Evolutionary conservation across 163 green algal species (phyloP), one percentile per base, ranked within the genome.

Genomic region (Scenedesmus sp.): DNA sequence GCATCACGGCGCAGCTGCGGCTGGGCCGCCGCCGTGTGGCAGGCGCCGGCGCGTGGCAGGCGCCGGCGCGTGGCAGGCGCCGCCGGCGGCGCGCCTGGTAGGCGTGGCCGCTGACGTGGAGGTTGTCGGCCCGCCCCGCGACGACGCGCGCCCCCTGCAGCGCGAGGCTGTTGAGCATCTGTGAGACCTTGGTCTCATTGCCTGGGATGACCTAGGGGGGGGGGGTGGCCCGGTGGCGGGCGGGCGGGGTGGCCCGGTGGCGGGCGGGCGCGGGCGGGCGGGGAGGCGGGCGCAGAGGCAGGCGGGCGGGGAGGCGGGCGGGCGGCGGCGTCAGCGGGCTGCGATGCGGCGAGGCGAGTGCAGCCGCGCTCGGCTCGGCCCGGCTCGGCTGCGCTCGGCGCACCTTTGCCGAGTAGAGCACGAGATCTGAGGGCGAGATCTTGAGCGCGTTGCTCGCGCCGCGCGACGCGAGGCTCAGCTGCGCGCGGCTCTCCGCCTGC

Each of bases 131-230:
- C 2, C 92, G 66, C 13, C 92, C 90, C 89, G 95, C 94, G 4
- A 88, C 83, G 26, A 99, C 94, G 24, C 92, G 60, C 1, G 90
- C 80, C 44, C 96, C 96, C 48, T 91, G 74, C 51, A 85, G 70
- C 15, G 93, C 85, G 31, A 99, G 89, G 48, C 70, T 71, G 90
- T 99, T 99, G 86, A 99, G 96, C 96, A 99, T 99, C 71, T 94
- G 88, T 65, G 94, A 91, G 42, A 99, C 96, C 56, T 88, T 85
- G 36, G 86, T 93, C 81, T 99, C 96, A 82, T 99, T 99, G 78
- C 96, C 96, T 0, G 96, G 96, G 76, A 99, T 99, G 44, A 98
- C 90, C 87, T 93, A 77, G 9, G 53, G 6, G 28, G 13, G 28
- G 70, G n/a, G n/a, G n/a, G n/a, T n/a, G n/a, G n/a, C n/a, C n/a